Evolutionary conservation across 768 basidiomycete genomes (phyloP).

Genomic region (Mycena epipterygia): DNA sequence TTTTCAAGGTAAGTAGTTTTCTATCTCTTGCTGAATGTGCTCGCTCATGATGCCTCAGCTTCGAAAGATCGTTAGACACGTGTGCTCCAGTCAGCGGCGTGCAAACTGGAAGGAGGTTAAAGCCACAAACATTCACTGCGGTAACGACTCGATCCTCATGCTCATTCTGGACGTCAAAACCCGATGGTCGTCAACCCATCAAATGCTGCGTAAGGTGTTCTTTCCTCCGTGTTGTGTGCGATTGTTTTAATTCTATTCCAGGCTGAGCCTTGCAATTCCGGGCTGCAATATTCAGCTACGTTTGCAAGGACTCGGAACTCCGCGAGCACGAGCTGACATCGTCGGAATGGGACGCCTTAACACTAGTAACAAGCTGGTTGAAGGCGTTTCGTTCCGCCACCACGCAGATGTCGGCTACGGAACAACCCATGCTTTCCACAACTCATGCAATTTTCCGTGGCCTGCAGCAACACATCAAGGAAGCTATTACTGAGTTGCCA

Average conservation of each 20-base stretch:
- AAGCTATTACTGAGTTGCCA: constrained; percentile 21
- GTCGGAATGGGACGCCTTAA: constrained; percentile 45
- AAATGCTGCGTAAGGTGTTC: constrained; percentile 2
- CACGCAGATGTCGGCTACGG: constrained; percentile 49
- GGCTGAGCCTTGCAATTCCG: constrained; percentile 42
- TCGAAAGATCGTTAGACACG: constrained; percentile 20
- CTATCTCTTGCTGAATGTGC: neutral
- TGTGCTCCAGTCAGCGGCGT: constrained; percentile 25
- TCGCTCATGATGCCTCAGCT: neutral
- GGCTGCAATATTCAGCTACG: constrained; percentile 35
- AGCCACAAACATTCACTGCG: neutral
- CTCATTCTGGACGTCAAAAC: constrained; percentile 14
- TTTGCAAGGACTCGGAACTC: constrained; percentile 36
- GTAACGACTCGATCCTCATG: neutral
- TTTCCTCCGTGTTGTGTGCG: neutral
- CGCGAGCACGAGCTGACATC: constrained; percentile 28
- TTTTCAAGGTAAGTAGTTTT: constrained; percentile 1
- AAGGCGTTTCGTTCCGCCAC: constrained; percentile 46
- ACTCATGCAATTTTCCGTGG: constrained; percentile 50
- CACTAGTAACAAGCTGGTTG: constrained; percentile 43
- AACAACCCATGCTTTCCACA: constrained; percentile 47
- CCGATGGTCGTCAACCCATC: constrained; percentile 8
- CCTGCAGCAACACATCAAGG: constrained; percentile 47
- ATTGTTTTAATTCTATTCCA: constrained; percentile 24
- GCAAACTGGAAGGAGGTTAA: constrained; percentile 1